A percentile compares a stretch with the other conserved stretches of the same genome.
Evolutionary conservation across 139 green algal species (phyloP).

Genomic region (Closterium sp.): DNA sequence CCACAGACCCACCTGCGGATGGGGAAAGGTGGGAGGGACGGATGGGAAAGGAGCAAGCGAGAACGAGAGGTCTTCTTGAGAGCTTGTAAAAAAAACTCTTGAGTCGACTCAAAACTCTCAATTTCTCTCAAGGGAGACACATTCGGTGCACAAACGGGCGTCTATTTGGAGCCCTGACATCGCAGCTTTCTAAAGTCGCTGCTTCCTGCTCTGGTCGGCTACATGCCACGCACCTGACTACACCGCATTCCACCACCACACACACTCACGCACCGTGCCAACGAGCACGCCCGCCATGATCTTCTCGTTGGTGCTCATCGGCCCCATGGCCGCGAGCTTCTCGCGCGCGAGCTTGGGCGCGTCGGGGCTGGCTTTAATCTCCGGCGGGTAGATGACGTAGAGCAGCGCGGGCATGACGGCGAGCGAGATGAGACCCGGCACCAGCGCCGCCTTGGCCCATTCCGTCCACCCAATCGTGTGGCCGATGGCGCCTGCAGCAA

Average conservation of each 20-base stretch:
- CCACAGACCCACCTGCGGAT: conserved; percentile 58
- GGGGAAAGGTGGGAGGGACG: no score
- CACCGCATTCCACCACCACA: no score
- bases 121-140: no score
- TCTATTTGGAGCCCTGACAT: no score
- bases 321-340: conserved; percentile 80
- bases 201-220: no score
- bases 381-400: conserved; percentile 93
- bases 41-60: not conserved
- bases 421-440: conserved; percentile 80
- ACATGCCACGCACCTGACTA: no score
- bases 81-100: no score
- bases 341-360: conserved; percentile 80
- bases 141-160: no score
- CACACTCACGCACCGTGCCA: conserved; percentile 70
- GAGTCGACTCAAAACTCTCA: no score
- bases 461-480: conserved; percentile 88
- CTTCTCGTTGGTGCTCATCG: conserved; percentile 91
- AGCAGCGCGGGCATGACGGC: conserved; percentile 84
- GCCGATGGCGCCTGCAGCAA: conserved; percentile 78
- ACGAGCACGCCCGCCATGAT: conserved; percentile 84
- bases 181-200: no score
- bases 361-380: conserved; percentile 95
- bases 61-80: no score
- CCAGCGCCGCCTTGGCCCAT: conserved; percentile 88